These are phyloP conservation scores for Aspergillus fumigatiaffinis DNA, from an alignment of 2,329 filamentous ascomycete species.

Conservation along the genomic window DNA sequence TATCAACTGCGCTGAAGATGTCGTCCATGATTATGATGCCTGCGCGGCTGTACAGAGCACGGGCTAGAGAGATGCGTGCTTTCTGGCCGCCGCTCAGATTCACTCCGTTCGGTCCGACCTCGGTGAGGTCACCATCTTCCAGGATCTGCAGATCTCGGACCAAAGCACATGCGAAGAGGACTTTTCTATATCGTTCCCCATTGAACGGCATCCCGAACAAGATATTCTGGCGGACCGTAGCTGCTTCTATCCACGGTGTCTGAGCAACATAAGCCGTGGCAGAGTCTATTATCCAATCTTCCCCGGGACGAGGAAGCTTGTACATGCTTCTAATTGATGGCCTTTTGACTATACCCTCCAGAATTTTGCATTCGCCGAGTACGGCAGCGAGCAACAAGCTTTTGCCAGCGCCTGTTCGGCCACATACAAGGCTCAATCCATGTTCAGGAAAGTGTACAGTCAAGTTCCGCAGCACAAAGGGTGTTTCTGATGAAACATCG, in stretches of 20 bases:
- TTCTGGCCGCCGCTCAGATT: conserved; percentile 80
- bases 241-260: conserved; percentile 77
- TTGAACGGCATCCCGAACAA: conserved; percentile 67
- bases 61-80: conserved; percentile 72
- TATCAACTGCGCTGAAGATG: conserved; percentile 74
- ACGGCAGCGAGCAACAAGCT: conserved; percentile 68
- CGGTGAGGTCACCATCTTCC: conserved; percentile 67
- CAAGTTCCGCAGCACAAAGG: conserved; percentile 62
- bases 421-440: conserved; percentile 70
- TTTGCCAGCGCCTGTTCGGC: conserved; percentile 72
- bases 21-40: conserved; percentile 73
- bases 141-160: conserved; percentile 70
- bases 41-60: conserved; percentile 72
- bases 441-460: conserved; percentile 54
- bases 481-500: not conserved
- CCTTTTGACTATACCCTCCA: conserved; percentile 56
- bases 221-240: conserved; percentile 70
- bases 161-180: conserved; percentile 66
- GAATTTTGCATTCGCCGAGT: conserved; percentile 67
- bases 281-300: conserved; percentile 65
- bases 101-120: conserved; percentile 76
- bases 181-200: conserved; percentile 61
- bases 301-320: not conserved
- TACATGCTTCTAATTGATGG: conserved; percentile 45
- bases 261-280: conserved; percentile 69